phyloP scores from a whole-genome alignment of 169 alveolate genomes.

The Eimeria praecox region DNA sequence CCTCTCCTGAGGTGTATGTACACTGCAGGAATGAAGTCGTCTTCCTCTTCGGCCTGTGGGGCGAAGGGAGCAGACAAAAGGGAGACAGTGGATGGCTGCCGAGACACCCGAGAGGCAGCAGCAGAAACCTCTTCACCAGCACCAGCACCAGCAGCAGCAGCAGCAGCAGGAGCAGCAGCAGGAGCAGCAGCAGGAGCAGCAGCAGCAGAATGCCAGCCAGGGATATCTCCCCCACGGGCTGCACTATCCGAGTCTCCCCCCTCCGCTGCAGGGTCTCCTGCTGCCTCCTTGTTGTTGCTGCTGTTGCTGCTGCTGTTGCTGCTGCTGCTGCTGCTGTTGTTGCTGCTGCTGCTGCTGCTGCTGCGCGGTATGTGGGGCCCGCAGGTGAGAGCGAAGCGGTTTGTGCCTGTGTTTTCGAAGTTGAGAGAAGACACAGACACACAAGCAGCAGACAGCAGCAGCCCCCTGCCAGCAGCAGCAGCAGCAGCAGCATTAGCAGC shows the following conservation, averaged over 20 bases:
- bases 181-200: constrained; percentile 25
- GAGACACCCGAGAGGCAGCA: not conserved
- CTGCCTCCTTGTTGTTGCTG: not conserved
- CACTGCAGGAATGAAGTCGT: not conserved
- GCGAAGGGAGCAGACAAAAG: not conserved
- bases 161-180: constrained; percentile 35
- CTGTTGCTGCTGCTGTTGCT: not conserved
- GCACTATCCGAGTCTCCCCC: not conserved
- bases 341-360: constrained; percentile 55
- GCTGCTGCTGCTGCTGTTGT: constrained; percentile 44
- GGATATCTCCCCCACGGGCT: not conserved
- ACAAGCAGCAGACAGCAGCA: constrained; percentile 19
- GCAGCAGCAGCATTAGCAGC: not conserved
- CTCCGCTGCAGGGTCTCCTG: not conserved
- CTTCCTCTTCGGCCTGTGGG: not conserved
- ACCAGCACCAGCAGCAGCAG: constrained; percentile 33
- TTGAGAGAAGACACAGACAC: not conserved
- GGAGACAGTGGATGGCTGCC: not conserved
- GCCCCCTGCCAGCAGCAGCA: not conserved
- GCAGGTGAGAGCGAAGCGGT: not conserved
- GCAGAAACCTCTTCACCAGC: not conserved
- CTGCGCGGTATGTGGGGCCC: not conserved
- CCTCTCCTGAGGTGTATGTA: constrained; percentile 14
- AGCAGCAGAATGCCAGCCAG: not conserved
- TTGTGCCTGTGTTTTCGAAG: constrained; percentile 3